Evolutionary conservation across 225 moss, liverwort and hornwort genomes (phyloP), one percentile per base, ranked within the genome.

Genomic region (Polytrichum commune): DNA sequence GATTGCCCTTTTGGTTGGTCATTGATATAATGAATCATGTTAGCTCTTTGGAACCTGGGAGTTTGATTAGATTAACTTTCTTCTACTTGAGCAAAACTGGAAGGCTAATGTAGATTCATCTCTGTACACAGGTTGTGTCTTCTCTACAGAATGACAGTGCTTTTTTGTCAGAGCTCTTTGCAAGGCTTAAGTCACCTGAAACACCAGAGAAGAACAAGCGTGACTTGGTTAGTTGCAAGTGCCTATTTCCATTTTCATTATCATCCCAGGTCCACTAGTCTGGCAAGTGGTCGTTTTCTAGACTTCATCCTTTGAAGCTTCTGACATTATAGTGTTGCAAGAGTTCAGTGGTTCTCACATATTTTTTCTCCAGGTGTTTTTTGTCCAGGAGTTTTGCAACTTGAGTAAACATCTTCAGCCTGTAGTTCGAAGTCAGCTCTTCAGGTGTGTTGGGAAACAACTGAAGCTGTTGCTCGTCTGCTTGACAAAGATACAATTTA

Each of bases 351-450:
- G 13, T 46, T 46, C 46, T 46, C 46, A 46, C 13, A 61, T 73
- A 54, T 29, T 22, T 53, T 64, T 27, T 19, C 32, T 19, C 58
- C 87, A 98, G 98, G 93, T 98, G 35, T 81, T 93, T 10, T 98
- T 98, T 77, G 81, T 98, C 56, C 95, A 98, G 86, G 98, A 98
- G 63, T 95, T 98, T 69, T 95, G 95, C 83, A 98, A 95, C 76
- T 82, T 98, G 75, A 95, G 98, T 82, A 98, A 98, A 75, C 92
- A 98, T 83, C 82, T 98, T 72, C 95, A 91, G 72, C 93, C 95
- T 75, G 81, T 68, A 63, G 69, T 90, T 68, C 98, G 98, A 69
- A 93, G 86, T 72, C 95, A 95, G 81, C 91, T 98, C 30, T 82
- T 98, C 73, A 84, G 98, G 98, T 98, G 89, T 13, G 46, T 46